These are phyloP conservation scores for Thelonectria discophora DNA, from an alignment of 2,329 filamentous ascomycete species.

Conservation along the genomic window DNA sequence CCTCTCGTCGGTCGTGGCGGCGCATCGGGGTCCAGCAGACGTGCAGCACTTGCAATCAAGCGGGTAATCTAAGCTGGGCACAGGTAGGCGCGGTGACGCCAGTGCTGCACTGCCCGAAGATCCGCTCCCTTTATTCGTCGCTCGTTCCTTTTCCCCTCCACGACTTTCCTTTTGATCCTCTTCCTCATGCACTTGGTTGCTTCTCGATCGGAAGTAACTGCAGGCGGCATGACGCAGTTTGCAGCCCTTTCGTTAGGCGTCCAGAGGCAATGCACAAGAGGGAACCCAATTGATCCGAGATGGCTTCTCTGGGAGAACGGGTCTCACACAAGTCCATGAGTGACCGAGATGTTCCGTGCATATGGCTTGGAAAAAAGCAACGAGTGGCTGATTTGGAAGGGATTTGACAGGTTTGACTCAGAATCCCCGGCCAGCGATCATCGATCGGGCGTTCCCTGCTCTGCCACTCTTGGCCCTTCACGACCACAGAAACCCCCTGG, in stretches of 20 bases:
- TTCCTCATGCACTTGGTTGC: neutral
- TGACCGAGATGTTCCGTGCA: conserved; percentile 33
- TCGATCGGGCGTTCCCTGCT: conserved; percentile 33
- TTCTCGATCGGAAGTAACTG: conserved; percentile 13
- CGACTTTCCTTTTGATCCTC: conserved; percentile 2
- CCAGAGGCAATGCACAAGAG: conserved; percentile 7
- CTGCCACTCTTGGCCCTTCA: conserved; percentile 11
- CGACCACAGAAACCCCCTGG: conserved; percentile 25
- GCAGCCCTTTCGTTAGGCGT: conserved; percentile 2
- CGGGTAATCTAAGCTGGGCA: conserved; percentile 6
- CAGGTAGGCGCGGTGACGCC: conserved; percentile 26
- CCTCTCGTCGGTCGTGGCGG: neutral
- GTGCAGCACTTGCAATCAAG: neutral
- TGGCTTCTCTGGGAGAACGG: conserved; percentile 17
- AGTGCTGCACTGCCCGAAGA: conserved; percentile 25
- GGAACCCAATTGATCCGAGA: conserved; percentile 16
- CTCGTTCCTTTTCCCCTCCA: conserved; percentile 13
- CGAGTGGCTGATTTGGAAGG: conserved; percentile 36
- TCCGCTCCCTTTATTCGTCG: conserved; percentile 15
- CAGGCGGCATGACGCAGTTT: conserved; percentile 19
- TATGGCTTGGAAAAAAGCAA: conserved; percentile 35
- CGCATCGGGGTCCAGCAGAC: conserved; percentile 5
- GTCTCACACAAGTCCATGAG: conserved; percentile 23
- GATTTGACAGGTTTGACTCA: conserved; percentile 44
- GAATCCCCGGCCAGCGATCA: conserved; percentile 38